A percentile compares a stretch with the other conserved stretches of the same genome.
These are phyloP conservation scores for Candida tammaniensis DNA, from an alignment of 805 yeast genomes.

Conservation along the genomic window DNA sequence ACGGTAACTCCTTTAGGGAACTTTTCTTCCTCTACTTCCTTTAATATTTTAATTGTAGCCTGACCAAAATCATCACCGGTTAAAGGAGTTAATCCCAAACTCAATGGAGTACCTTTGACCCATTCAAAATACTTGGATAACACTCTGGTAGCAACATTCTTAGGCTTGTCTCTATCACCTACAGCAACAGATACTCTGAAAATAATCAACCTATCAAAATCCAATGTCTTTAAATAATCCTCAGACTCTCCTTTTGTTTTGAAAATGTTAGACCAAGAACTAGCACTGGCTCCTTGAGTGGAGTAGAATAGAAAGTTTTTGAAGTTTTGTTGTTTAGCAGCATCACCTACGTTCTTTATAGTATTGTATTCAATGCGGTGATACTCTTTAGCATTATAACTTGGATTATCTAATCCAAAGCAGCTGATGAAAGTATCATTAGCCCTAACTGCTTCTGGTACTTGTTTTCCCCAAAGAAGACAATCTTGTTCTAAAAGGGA, in stretches of 20 bases:
- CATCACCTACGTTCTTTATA: constrained; percentile 64
- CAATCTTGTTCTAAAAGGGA: constrained; percentile 42
- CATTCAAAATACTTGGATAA: not conserved
- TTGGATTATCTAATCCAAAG: constrained; percentile 63
- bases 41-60: constrained; percentile 2
- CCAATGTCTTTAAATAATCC: constrained; percentile 56
- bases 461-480: constrained; percentile 47
- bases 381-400: constrained; percentile 67
- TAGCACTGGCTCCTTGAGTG: constrained; percentile 57
- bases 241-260: constrained; percentile 77
- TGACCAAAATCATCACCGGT: constrained; percentile 4
- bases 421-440: constrained; percentile 53
- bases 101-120: not conserved
- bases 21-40: not conserved
- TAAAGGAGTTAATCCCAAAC: not conserved
- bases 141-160: constrained; percentile 1
- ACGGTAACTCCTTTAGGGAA: not conserved
- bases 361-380: constrained; percentile 70
- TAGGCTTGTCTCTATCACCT: constrained; percentile 51
- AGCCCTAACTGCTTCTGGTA: constrained; percentile 18
- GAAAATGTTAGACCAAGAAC: constrained; percentile 57
- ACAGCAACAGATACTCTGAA: constrained; percentile 73
- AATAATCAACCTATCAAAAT: constrained; percentile 68
- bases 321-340: constrained; percentile 70
- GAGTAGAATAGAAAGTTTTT: constrained; percentile 68